A percentile compares a stretch with the other conserved stretches of the same genome.
Evolutionary conservation across 2,329 filamentous ascomycete genomes (phyloP).

Genomic region (Botrytis hyacinthi): DNA sequence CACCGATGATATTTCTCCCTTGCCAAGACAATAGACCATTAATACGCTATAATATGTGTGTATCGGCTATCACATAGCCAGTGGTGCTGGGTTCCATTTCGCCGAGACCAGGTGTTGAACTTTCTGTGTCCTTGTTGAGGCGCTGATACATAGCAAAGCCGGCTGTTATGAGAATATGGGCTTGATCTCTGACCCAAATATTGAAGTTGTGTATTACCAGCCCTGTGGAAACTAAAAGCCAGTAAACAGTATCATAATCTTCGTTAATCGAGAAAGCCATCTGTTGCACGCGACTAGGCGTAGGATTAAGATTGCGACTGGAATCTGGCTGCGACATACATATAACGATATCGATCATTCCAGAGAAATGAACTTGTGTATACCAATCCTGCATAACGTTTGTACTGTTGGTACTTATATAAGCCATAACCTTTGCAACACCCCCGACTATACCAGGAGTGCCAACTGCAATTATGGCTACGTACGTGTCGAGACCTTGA

Average conservation of each 20-base stretch:
- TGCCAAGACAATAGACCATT: not conserved
- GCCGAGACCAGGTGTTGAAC: too few relatives aligned
- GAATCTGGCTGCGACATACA: not conserved
- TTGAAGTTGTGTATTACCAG: not conserved
- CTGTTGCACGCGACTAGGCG: rapidly evolving
- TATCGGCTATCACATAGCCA: not conserved
- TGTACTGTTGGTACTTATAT: not conserved
- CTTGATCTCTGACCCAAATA: not conserved
- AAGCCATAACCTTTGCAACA: not conserved
- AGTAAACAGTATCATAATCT: not conserved
- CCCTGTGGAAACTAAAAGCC: not conserved
- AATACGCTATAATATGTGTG: not conserved
- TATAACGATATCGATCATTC: not conserved
- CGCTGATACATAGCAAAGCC: not conserved
- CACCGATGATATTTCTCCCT: not conserved
- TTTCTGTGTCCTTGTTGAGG: too few relatives aligned
- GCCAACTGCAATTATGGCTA: not conserved
- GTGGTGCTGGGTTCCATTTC: not conserved
- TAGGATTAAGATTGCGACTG: not conserved
- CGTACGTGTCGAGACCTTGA: not conserved
- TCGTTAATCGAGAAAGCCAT: not conserved
- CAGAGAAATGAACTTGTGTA: not conserved
- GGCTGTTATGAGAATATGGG: not conserved
- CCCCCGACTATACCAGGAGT: not conserved
- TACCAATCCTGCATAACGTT: not conserved